Evolutionary conservation across 352 stramenopile genomes (phyloP), one percentile per base, ranked within the genome.

Genomic region (Pythium guiyangense): DNA sequence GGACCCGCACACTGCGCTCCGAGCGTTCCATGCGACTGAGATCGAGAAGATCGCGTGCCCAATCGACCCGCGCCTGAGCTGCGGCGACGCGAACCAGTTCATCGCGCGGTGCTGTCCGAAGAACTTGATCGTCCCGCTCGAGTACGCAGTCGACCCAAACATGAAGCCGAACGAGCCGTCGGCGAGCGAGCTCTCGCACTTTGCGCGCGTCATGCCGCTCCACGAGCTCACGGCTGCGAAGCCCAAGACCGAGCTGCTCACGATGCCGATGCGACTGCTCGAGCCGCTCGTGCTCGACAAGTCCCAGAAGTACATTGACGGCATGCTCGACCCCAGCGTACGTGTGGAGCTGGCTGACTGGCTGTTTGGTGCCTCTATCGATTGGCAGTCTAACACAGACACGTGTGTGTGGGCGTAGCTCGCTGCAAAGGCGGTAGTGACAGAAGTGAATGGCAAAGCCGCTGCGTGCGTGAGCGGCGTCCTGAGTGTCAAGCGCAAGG

Each of bases 21-120:
- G 61, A 14, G 66, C 74, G 25, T 92, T 88, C 20, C 75, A 79
- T 47, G 64, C 70, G 12, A 66, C 86, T 11, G 58, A 75, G 37
- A 81, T 95, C 37, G 83, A 95, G 51, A 89, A 91, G 45, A 86
- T 92, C 66, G 58, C 66, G 31, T 90, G 79, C 25, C 77, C 79
- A 12, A 91, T 95, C 34, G 85, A 95, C 37, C 74, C 82, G 18
- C 73, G 83, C 8, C 66, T 95, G 54, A 90, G 77, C 54, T 95
- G 86, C 55, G 85, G 85, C 1, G 84, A 95, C 49, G 86, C 79
- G 26, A 95, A 95, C 58, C 85, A 92, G 61, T 84, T 95, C 31
- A 87, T 95, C 43, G 76, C 84, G 2, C 79, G 85, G 4, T 95
- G 86, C 53, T 77, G 67, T 14, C 86, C 86, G 8, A 74, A 79